Evolutionary conservation across 495 filamentous ascomycete species (phyloP), one percentile per base, ranked within the genome.

Genomic region (Penicillium psychrofluorescens): DNA sequence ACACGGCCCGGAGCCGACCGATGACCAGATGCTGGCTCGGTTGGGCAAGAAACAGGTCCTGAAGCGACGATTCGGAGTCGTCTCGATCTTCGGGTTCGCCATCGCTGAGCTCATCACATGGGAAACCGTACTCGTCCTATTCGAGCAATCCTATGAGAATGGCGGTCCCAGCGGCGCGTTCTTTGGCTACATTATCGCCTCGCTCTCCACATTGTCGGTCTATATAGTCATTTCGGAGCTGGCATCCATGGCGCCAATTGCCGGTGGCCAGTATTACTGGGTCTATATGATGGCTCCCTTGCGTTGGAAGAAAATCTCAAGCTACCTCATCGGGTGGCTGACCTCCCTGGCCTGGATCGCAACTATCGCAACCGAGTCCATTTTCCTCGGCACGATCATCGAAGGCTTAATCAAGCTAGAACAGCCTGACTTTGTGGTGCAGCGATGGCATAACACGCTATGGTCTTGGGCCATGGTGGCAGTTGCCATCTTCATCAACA

Each of bases 381-480:
- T 66, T 15, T 61, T 75, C 15, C 51, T 62, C 6, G 70, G 62
- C 1, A 65, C 61, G 15, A 57, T 71, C 46, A 66, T 76, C 14
- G 61, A 75, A 41, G 67, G 58, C 8, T 55, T 78, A 5, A 59
- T 72, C 37, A 50, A 66, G 6, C 33, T 77, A 16, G 66, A 66
- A 38, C 51, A 68, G 43, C 51, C 62, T 3, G 41, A 45, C 8
- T 79, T 76, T 48, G 49, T 14, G 1, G 53, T 60, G 4, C 45
- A 66, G 33, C 45, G 44, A 9, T 81, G 71, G 71, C 75, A 80
- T 12, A 71, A 62, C 10, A 74, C 75, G 0, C 55, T 82, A 11
- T 44, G 77, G 15, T 61, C 66, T 35, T 72, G 64, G 52, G 66
- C 59, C 1, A 51, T 66, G 2, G 53, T 74, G 11, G 48, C 58